Base-by-base conservation (phyloP, 2,329 filamentous ascomycete genomes). In the Fonsecaea pugnacius region DNA sequence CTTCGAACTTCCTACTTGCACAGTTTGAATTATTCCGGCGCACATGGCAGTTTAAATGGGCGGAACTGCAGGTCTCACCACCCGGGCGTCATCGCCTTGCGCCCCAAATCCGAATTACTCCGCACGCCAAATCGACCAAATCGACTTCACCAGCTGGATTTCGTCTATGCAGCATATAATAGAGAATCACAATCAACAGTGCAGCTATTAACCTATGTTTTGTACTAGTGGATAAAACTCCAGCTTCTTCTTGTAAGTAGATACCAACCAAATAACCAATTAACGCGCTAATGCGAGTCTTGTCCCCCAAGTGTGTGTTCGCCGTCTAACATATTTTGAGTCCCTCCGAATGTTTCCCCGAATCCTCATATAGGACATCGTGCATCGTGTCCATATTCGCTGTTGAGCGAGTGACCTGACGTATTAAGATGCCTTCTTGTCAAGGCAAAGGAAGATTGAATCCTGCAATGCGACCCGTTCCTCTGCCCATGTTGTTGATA, bases 41-140 rank as follows among this genome's bases (percentile, higher is more conserved):
- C 57, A 59, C 36, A 43, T 59, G 57, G 57, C n/a, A 21, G 53
- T 21, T 59, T 16, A 21, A 33, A 59, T 16, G 30, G 18, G 24
- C 53, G 35, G 27, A 38, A 24, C 33, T 48, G 43, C 21, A 27
- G 35, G 32, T 56, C 53, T 56, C 57, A 50, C 30, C 55, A 58
- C 55, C 55, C 50, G 40, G 55, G 55, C 55, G 55, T 48, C 38
- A 58, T 48, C 30, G 21, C 43, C 43, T 24, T 24, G 24, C 21
- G 18, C 21, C 24, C 43, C 24, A 18, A 14, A 48, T 48, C 43
- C 43, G 43, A 48, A 5, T 48, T 21, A 48, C 43, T 48, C 43
- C 43, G 43, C 43, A 48, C 43, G 43, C 43, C 51, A 33, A 53
- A 35, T 53, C 18, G 51, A 53, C 43, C 51, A 33, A 53, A 35